Base-by-base conservation (phyloP, 2,329 filamentous ascomycete genomes). In the Scorias spongiosa region DNA sequence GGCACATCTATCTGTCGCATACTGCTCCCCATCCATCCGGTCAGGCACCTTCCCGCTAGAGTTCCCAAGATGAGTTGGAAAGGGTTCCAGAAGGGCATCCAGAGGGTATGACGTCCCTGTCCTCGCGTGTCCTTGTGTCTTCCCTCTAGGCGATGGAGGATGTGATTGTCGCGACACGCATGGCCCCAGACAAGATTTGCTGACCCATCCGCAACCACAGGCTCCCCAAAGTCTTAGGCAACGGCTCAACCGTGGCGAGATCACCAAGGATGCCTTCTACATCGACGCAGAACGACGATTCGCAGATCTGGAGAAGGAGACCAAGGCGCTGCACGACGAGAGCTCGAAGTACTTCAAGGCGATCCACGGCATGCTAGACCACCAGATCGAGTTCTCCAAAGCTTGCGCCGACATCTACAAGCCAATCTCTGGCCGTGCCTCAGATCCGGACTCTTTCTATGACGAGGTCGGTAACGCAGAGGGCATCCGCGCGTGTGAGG, bases 381-480 rank as follows among this genome's bases (percentile, higher is more conserved):
- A 96, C 67, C 91, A 98, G 69, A 96, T 98, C 66, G 89, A 93
- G 62, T 98, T 98, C 69, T 94, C 89, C 55, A 79, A 94, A 67
- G 85, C 88, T 52, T 89, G 94, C 70, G 81, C 83, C 51, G 91
- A 98, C 65, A 82, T 98, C 57, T 98, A 98, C 73, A 93, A 93
- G 63, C 91, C 91, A 54, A 98, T 98, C 56, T 95, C 89, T 44
- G 91, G 91, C 44, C 83, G 91, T 59, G 76, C 93, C 65, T 96
- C 89, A 39, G 91, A 98, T 64, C 91, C 91, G 9, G 81, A 88
- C 56, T 84, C 84, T 8, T 36, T 36, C 32, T 75, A 85, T 51
- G 74, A 82, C 44, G 71, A 81, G 39, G 82, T 93, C 64, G 87
- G 87, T 44, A 96, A 95, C 59, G 78, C 82, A 1, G 91, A 93